Percentiles rank a stretch among this genome's conserved stretches.
phyloP scores from a whole-genome alignment of 176 grass and related monocot species.

The Canna indica region DNA sequence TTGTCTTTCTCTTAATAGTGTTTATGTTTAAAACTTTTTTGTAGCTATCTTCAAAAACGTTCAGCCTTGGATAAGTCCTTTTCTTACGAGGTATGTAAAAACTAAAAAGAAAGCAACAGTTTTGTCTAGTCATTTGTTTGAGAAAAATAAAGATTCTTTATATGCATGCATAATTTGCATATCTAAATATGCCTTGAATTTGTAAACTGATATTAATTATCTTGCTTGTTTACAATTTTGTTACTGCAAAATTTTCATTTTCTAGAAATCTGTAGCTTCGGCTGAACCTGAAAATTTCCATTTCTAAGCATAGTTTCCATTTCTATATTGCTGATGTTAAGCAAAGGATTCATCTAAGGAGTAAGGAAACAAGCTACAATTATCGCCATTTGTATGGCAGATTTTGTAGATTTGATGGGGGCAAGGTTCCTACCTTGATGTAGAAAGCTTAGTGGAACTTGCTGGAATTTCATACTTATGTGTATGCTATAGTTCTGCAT shows the following conservation, averaged over 20 bases:
- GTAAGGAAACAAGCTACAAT: background rate
- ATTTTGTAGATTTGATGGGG: too few relatives aligned
- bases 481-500: too few relatives aligned
- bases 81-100: constrained; percentile 69
- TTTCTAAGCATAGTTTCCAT: background rate
- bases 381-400: background rate
- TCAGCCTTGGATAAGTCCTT: constrained; percentile 53
- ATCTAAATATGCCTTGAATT: background rate
- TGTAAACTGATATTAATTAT: background rate
- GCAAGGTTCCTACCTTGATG: too few relatives aligned
- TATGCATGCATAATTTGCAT: background rate
- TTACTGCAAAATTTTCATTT: background rate
- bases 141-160: background rate
- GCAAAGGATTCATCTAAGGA: background rate
- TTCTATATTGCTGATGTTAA: background rate
- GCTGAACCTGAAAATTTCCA: background rate
- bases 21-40: constrained; percentile 12
- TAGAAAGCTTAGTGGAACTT: too few relatives aligned
- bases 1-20: constrained; percentile 4
- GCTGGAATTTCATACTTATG: too few relatives aligned
- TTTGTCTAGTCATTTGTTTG: background rate
- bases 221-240: background rate
- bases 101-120: background rate
- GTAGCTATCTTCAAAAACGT: constrained; percentile 71
- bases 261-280: background rate